Evolutionary conservation across 164 flowering plant species (phyloP), one percentile per base, ranked within the genome.

Genomic region (Vitis labrusca): DNA sequence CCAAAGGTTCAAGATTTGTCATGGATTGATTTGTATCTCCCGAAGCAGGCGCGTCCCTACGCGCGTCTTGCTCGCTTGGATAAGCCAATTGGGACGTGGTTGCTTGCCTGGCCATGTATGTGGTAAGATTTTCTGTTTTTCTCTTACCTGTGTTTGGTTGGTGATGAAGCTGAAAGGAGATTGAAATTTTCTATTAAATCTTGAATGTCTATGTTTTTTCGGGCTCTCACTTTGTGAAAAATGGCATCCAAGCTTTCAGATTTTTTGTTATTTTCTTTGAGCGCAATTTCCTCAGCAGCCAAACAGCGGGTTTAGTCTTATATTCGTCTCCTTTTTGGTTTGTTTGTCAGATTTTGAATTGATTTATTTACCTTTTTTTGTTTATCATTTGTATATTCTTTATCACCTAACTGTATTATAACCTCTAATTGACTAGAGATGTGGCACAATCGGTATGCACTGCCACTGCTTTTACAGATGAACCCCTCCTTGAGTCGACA

Each of bases 51-150:
- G 27, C 82, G 79, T 17, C 89, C 93, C 5, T 95, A 90, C 60
- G 99, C 98, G 8, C 85, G 54, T n/a, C 88, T 95, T 17, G 98
- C 98, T 63, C 86, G 99, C n/a, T 82, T 95, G 63, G 97, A 95
- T 80, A 89, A 84, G 74, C 98, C 98, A 6, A 91, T 95, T 44
- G 99, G 99, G 19, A 95, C 98, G 17, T 95, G 99, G 99, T 81
- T 95, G 72, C 88, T 95, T 6, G 98, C 97, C 67, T 91, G 97
- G 98, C 97, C 99, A 50, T 90, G 98, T 80, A 83, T 93, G 88
- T 95, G 99, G 98, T 94, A 86, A 67, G 85, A 1, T 50, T 67
- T n/a, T 5, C 10, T 10, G 9, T 19, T 14, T 44, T 9, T 23
- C 27, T 12, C 1, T 9, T 48, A 17, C 6, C 19, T 49, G 12